Evolutionary conservation across 768 basidiomycete species (phyloP).

Genomic region (Coprinopsis strossmayeri): DNA sequence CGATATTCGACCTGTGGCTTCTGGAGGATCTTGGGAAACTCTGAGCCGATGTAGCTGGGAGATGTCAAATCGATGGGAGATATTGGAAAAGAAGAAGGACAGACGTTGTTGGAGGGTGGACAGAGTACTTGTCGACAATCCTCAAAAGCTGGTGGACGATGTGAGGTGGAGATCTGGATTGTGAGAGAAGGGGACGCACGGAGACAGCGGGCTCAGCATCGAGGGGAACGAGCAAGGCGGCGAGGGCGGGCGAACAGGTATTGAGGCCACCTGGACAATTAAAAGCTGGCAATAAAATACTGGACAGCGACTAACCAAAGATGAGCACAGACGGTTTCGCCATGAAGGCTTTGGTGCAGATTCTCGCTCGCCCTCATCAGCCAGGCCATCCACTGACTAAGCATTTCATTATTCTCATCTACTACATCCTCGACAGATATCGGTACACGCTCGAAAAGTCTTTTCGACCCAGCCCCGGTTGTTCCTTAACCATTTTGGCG

Average conservation of each 20-base stretch:
- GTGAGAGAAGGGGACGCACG: constrained; percentile 34
- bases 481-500: constrained; percentile 39
- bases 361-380: too few relatives aligned
- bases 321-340: constrained; percentile 63
- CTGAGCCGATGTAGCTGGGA: constrained; percentile 67
- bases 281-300: too few relatives aligned
- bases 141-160: constrained; percentile 15
- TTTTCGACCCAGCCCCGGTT: constrained; percentile 55
- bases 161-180: background rate
- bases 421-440: too few relatives aligned
- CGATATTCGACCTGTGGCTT: constrained; percentile 71
- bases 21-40: constrained; percentile 64
- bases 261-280: constrained; percentile 63
- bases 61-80: constrained; percentile 1
- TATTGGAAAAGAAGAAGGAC: background rate
- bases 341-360: constrained; percentile 13
- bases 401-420: too few relatives aligned
- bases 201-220: constrained; percentile 67
- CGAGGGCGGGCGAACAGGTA: constrained; percentile 70
- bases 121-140: constrained; percentile 27
- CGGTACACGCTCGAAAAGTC: constrained; percentile 83
- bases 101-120: constrained; percentile 28
- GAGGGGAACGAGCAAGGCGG: constrained; percentile 57
- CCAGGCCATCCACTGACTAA: too few relatives aligned
- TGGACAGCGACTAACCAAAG: constrained; percentile 52